Base-by-base conservation (phyloP, 2,329 filamentous ascomycete genomes). In the Colletotrichum paranaense region DNA sequence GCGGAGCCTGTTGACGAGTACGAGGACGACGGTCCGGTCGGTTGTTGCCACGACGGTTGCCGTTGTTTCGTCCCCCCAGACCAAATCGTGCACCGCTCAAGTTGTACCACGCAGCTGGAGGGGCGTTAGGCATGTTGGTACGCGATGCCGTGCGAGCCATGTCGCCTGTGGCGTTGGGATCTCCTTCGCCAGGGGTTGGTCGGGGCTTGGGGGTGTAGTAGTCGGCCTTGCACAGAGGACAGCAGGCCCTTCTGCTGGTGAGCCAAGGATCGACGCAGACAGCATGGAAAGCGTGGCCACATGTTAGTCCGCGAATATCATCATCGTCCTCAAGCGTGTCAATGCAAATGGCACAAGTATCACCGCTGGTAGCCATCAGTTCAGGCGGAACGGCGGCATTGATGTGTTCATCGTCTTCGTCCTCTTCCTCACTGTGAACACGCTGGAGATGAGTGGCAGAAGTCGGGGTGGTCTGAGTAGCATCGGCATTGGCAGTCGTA, bases 271-370 rank as follows among this genome's bases (percentile, higher is more conserved):
- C 97, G 62, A 99, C 91, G 80, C 97, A 99, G 52, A 93, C 94
- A 63, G 95, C 95, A 81, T 99, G 97, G 89, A 98, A 99, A 67
- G 96, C 95, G 82, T 99, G 97, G n/a, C 97, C 97, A 79, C 97
- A 99, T 4, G 94, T 95, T 74, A 99, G 86, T 2, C 97, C 97
- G 77, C 97, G 94, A 62, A 99, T 92, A 80, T 99, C 96, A 78
- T 98, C 97, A 75, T 98, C 94, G 75, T 98, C 95, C 81, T 99
- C 97, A 22, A 99, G 89, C 0, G 90, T 93, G 80, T 99, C 97
- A 76, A 99, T 93, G 82, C 97, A 99, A 78, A 99, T 98, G 63
- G 97, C 97, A 83, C 97, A 99, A 2, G 95, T 93, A 80, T 99
- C 97, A 56, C 96, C 97, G 0, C 95, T 94, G 65, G 93, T 92